Evolutionary conservation across 805 yeast genomes (phyloP), one percentile per base, ranked within the genome.

Genomic region (Scheffersomyces stipitis): DNA sequence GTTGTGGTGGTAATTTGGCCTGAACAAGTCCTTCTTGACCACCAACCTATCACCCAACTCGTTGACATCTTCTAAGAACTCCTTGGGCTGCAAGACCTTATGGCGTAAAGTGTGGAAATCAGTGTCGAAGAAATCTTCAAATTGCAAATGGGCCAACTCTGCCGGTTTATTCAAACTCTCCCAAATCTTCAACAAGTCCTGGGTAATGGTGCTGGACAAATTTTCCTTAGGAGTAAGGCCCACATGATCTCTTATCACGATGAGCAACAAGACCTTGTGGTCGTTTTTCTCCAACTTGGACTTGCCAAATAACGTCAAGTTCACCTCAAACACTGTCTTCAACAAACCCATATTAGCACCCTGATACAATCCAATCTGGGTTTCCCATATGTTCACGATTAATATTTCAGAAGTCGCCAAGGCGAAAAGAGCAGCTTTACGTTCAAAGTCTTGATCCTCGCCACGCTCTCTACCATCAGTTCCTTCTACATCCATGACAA

Each of bases 391-490:
- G 60, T 93, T 93, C 29, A 93, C 84, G 42, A 93, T 88, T 49
- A 93, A 71, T 4, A 90, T 81, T 55, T 93, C 98, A 12, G 93
- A 81, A 0, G 96, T 90, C 8, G 97, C 79, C 43, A 93, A 69
- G 0, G 99, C 98, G 69, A 93, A 93, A 29, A 93, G 67, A 0
- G 98, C 98, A 1, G 96, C 90, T 51, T 93, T 93, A 40, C 99
- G 77, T 63, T 93, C 99, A 60, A 93, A 93, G 63, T 93, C 99
- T 62, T 93, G 97, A 62, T 93, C 98, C 52, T 93, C 99, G 17
- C 98, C 98, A 38, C 97, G 77, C 64, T 93, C 99, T 42, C 96
- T 76, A 33, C 99, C 98, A 65, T 93, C 99, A 1, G 97, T 90
- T 33, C 99, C 99, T 64, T 93, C 99, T n/a, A 93, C 98, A 57